These are phyloP conservation scores for Termitomyces titanicus DNA, from an alignment of 768 basidiomycete species.

Conservation along the genomic window DNA sequence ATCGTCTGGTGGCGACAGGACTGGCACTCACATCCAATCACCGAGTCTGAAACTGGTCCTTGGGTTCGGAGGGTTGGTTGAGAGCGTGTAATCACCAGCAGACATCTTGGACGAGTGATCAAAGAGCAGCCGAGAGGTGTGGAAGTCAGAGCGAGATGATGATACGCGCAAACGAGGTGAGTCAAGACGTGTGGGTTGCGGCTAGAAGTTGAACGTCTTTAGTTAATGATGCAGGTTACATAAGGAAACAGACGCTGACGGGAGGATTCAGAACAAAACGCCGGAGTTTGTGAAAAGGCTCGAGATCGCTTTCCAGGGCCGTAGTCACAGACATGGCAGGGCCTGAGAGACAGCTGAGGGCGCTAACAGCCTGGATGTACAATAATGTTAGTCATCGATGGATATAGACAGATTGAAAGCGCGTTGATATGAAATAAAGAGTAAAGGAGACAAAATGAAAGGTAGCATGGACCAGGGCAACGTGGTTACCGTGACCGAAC, in stretches of 20 bases:
- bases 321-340: slow-evolving; percentile 45
- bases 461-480: slow-evolving; percentile 13
- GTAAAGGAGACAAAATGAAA: slow-evolving; percentile 13
- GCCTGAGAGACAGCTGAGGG: slow-evolving; percentile 49
- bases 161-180: background rate
- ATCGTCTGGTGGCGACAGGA: background rate
- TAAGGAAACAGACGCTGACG: slow-evolving; percentile 11
- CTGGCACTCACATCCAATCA: slow-evolving; percentile 68
- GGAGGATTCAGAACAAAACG: slow-evolving; percentile 30
- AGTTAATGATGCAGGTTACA: slow-evolving; percentile 14
- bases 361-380: slow-evolving; percentile 45
- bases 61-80: slow-evolving; percentile 70
- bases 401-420: background rate
- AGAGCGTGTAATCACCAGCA: slow-evolving; percentile 49
- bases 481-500: slow-evolving; percentile 16
- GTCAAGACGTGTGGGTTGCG: slow-evolving; percentile 16
- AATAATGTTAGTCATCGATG: slow-evolving; percentile 15
- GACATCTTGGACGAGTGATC: slow-evolving; percentile 16
- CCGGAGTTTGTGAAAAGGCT: slow-evolving; percentile 55
- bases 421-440: background rate
- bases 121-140: slow-evolving; percentile 11
- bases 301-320: slow-evolving; percentile 61
- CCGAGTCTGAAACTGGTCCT: slow-evolving; percentile 63
- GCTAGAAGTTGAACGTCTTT: slow-evolving; percentile 17
- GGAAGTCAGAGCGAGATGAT: slow-evolving; percentile 20